Percentiles rank a stretch among this genome's conserved stretches.
Evolutionary conservation across 495 filamentous ascomycete species (phyloP).

Genomic region (Trichoderma orchidacearum): DNA sequence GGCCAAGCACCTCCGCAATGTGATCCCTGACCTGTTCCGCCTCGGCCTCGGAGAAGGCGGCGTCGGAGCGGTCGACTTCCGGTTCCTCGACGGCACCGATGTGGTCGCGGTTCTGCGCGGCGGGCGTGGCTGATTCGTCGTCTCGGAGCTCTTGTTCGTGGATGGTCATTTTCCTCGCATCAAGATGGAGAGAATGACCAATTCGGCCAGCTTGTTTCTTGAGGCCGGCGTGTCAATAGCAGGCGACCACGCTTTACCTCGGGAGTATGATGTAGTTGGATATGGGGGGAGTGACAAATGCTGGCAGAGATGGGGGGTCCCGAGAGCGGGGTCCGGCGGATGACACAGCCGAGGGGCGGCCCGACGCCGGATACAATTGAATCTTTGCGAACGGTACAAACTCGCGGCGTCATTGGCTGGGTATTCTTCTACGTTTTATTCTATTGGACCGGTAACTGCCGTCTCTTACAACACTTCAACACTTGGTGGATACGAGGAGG

Average conservation of each 20-base stretch:
- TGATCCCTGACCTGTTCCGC: background rate
- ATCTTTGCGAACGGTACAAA: too few relatives aligned
- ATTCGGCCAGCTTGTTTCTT: too few relatives aligned
- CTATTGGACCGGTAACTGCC: too few relatives aligned
- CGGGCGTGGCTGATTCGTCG: background rate
- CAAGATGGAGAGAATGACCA: too few relatives aligned
- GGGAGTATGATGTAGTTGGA: background rate
- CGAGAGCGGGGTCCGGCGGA: background rate
- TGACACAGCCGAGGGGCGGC: constrained; percentile 1
- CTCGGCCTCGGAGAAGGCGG: background rate
- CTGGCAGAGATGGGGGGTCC: background rate
- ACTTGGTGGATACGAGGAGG: background rate
- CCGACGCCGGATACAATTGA: background rate
- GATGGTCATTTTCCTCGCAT: background rate
- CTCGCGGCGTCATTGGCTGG: too few relatives aligned
- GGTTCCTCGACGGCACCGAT: background rate
- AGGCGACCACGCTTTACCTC: background rate
- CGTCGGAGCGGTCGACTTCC: background rate
- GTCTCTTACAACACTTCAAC: too few relatives aligned
- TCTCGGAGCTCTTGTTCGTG: background rate
- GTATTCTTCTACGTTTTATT: too few relatives aligned
- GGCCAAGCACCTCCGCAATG: background rate
- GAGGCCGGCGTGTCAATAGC: too few relatives aligned
- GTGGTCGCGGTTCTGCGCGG: background rate
- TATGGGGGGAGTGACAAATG: background rate